Base-by-base conservation (phyloP, 805 yeast genomes). In the Saturnispora zaruensis region DNA sequence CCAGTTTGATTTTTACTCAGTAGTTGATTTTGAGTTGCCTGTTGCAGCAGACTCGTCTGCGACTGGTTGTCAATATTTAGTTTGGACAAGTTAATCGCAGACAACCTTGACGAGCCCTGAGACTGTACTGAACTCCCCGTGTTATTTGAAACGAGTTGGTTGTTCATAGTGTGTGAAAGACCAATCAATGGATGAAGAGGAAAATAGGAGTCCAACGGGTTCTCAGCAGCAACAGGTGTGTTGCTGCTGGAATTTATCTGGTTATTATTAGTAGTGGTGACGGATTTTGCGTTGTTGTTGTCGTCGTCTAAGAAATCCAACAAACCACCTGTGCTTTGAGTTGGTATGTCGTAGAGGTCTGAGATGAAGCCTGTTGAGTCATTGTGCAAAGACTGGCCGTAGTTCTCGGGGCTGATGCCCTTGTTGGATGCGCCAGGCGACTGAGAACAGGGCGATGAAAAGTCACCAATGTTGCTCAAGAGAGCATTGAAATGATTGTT, bases 181-280 rank as follows among this genome's bases (percentile, higher is more conserved):
- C 69, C 69, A 51, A 65, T 59, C 24, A 66, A 54, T 0, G 69
- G 66, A 41, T 58, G 63, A 23, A 65, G 50, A 6, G 69, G 69
- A 45, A 66, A 66, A 33, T 61, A 51, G 4, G 64, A 56, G 49
- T 62, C 67, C 3, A 66, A 64, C 6, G 58, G 62, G 32, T 36
- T 42, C 4, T 21, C 28, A 11, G 32, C 13, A 11, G 32, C 13
- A 38, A 38, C 28, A 21, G 42, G 16, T 20, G 23, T 38, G 28
- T 26, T 45, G 32, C 25, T 41, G 13, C 33, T 32, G 24, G 23
- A 38, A 6, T 37, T 23, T n/a, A 41, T 50, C n/a, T 30, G 47
- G 21, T 13, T 44, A 34, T 24, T 16, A 18, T 28, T 28, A 14
- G 13, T 5, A 28, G 9, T 28, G 13, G 9, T 28, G 32, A 28